These are phyloP conservation scores for Arctium minus DNA, from an alignment of 129 eudicot species.

Conservation along the genomic window DNA sequence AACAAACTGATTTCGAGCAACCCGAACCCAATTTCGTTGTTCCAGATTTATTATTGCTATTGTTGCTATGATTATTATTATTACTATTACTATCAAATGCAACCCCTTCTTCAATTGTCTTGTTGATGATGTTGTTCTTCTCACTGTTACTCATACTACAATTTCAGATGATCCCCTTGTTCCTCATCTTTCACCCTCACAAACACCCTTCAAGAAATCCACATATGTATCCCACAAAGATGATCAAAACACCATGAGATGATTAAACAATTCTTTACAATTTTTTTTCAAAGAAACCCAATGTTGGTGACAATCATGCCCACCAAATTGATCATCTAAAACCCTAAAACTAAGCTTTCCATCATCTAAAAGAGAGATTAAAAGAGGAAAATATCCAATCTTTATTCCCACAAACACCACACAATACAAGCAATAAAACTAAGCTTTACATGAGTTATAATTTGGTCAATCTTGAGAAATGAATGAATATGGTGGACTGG, in stretches of 20 bases:
- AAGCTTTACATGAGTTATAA: too few species aligned
- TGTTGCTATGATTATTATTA: constrained; percentile 7
- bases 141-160: constrained; percentile 71
- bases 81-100: constrained; percentile 5
- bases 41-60: constrained; percentile 24
- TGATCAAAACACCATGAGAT: constrained; percentile 2
- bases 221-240: neutral
- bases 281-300: constrained; percentile 8
- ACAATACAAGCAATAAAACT: constrained; percentile 31
- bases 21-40: constrained; percentile 43
- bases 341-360: neutral
- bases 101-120: constrained; percentile 41
- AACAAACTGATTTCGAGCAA: constrained; percentile 36
- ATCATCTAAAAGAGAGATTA: neutral
- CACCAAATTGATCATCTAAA: constrained; percentile 13
- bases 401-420: constrained; percentile 15
- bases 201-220: constrained; percentile 14
- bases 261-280: neutral
- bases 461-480: too few species aligned
- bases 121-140: constrained; percentile 34
- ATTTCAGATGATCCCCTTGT: constrained; percentile 49
- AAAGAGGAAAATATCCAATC: neutral
- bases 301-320: constrained; percentile 4
- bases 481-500: too few species aligned
- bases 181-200: constrained; percentile 51